phyloP scores from a whole-genome alignment of 192 early-diverging fungal genomes.

The Coemansia sp. region DNA sequence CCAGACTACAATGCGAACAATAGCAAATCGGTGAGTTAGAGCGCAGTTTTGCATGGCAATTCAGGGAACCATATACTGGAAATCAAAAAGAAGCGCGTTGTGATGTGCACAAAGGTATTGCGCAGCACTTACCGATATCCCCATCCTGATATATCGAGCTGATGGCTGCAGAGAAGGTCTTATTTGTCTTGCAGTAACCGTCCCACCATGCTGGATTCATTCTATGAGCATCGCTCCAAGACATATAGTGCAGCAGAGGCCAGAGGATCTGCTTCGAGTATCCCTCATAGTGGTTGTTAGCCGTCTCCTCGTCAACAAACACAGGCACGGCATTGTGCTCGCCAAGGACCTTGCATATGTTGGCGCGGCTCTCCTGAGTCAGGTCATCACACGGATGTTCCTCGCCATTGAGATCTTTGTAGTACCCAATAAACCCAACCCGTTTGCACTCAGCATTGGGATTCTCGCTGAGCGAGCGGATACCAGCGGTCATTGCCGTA shows the following conservation, averaged over 20 bases:
- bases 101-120: not conserved
- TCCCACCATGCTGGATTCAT: slow-evolving; percentile 68
- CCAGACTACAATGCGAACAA: slow-evolving; percentile 56
- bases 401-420: slow-evolving; percentile 60
- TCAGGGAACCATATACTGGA: not conserved
- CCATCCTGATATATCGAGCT: slow-evolving; percentile 75
- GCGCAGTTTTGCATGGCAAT: not conserved
- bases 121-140: slow-evolving; percentile 39
- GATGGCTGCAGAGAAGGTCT: slow-evolving; percentile 72
- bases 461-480: slow-evolving; percentile 62
- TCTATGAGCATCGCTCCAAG: slow-evolving; percentile 75
- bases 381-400: slow-evolving; percentile 56
- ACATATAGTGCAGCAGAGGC: slow-evolving; percentile 94
- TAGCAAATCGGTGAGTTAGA: not conserved
- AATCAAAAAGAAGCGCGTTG: not conserved
- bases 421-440: slow-evolving; percentile 73
- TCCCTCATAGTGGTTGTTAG: slow-evolving; percentile 90
- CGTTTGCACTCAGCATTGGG: slow-evolving; percentile 60
- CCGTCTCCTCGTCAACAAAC: slow-evolving; percentile 68
- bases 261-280: slow-evolving; percentile 97
- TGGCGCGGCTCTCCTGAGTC: slow-evolving; percentile 53
- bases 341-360: slow-evolving; percentile 58
- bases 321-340: slow-evolving; percentile 68
- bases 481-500: slow-evolving; percentile 87
- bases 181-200: slow-evolving; percentile 80